Evolutionary conservation across 331 rosid genomes (phyloP).

Genomic region (Malus hybrid): DNA sequence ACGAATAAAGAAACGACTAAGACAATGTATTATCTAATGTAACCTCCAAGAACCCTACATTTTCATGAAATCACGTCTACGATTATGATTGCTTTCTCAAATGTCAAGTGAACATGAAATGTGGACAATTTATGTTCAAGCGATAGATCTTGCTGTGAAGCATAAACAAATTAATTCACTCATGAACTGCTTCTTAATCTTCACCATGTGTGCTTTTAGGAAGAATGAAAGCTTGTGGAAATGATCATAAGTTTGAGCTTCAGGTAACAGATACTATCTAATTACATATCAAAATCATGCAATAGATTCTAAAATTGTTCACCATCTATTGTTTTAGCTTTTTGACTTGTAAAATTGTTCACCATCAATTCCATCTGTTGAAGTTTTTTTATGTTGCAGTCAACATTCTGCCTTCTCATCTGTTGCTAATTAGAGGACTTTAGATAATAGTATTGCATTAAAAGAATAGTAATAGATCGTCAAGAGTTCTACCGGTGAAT

Average conservation of each 20-base stretch:
- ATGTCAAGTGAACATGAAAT: background rate
- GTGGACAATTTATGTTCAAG: background rate
- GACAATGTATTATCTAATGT: background rate
- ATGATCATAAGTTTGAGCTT: background rate
- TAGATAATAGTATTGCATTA: background rate
- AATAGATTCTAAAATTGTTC: background rate
- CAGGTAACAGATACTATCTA: too few species aligned
- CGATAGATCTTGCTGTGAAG: background rate
- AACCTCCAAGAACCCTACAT: background rate
- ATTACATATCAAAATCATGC: background rate
- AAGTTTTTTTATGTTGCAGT: constrained; percentile 1
- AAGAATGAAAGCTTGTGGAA: background rate
- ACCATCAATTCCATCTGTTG: background rate
- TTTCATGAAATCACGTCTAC: background rate
- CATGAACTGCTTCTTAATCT: background rate
- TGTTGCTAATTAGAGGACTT: constrained; percentile 2
- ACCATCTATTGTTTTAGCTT: background rate
- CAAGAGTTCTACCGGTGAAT: background rate
- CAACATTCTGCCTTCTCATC: background rate
- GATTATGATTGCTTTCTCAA: background rate
- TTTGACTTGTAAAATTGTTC: background rate
- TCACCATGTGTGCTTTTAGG: background rate
- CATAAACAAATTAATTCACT: background rate
- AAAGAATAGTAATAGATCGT: background rate
- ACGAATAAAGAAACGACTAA: background rate